Base-by-base conservation (phyloP, 352 stramenopile genomes). In the Thalassiosira mediterranea region DNA sequence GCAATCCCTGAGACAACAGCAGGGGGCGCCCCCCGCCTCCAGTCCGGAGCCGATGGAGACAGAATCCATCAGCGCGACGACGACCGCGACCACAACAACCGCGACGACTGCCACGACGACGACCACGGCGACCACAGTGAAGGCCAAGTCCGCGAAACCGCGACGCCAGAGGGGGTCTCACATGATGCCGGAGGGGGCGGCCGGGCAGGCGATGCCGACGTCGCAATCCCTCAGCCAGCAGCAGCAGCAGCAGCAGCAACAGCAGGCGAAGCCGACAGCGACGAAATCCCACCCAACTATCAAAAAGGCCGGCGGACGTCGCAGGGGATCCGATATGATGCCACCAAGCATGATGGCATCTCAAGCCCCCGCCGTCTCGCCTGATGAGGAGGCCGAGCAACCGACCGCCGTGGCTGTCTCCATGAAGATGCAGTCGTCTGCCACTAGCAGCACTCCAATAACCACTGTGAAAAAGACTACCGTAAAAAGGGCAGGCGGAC, bases 101-200 rank as follows among this genome's bases (percentile, higher is more conserved):
- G 10, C n/a, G n/a, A n/a, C n/a, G n/a, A n/a, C n/a, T n/a, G 42
- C 23, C 19, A 17, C 34, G 3, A 38, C 44, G 19, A 1, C 25
- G 11, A 42, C 2, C 15, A n/a, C 57, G 13, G 1, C 57, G 8
- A 17, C 37, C 21, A 65, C 15, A 5, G 31, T 53, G 37, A 52
- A 65, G n/a, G 29, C 60, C 28, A 32, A 59, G 23, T 28, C 40
- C 15, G 40, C 4, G 3, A 69, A 60, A 49, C 29, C 60, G 1
- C 4, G 17, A n/a, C 44, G 44, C 19, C 44, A 25, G 25, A 53
- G 44, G 29, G 44, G 44, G 29, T 53, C 44, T 10, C n/a, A 53
- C 15, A 11, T n/a, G n/a, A 53, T 53, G 44, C 44, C 44, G n/a
- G n/a, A n/a, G n/a, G n/a, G n/a, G n/a, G n/a, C n/a, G n/a, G n/a